phyloP scores from a whole-genome alignment of 495 filamentous ascomycete genomes.

The Lophiostoma macrostomum region DNA sequence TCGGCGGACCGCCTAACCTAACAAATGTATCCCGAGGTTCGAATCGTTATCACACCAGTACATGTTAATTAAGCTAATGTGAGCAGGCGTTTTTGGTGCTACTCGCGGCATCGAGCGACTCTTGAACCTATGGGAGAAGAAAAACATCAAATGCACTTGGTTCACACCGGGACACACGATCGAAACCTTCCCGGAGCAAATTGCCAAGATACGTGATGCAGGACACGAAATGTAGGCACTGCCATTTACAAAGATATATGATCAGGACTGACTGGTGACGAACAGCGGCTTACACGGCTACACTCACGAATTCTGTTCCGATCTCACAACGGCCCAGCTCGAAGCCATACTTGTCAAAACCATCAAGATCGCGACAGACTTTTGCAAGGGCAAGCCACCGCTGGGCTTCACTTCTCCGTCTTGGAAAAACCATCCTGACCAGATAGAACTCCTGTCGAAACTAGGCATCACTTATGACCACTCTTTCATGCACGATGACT shows the following conservation, averaged over 20 bases:
- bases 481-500: constrained; percentile 51
- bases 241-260: background rate
- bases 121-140: constrained; percentile 34
- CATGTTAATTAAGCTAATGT: no score
- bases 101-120: constrained; percentile 36
- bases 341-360: constrained; percentile 33
- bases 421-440: constrained; percentile 42
- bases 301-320: constrained; percentile 31
- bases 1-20: constrained; percentile 1
- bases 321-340: constrained; percentile 28
- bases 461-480: constrained; percentile 37
- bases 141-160: constrained; percentile 38
- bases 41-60: constrained; percentile 7
- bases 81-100: constrained; percentile 36
- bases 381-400: constrained; percentile 32
- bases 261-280: background rate
- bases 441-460: constrained; percentile 39
- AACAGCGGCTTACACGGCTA: constrained; percentile 40
- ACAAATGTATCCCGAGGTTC: constrained; percentile 26
- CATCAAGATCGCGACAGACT: constrained; percentile 28
- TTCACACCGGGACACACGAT: constrained; percentile 38
- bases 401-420: constrained; percentile 34
- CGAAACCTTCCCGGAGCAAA: constrained; percentile 34
- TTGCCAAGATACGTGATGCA: constrained; percentile 34
- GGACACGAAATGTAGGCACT: constrained; percentile 35